Evolutionary conservation across 805 yeast genomes (phyloP).

Genomic region (Kodamaea restingae): DNA sequence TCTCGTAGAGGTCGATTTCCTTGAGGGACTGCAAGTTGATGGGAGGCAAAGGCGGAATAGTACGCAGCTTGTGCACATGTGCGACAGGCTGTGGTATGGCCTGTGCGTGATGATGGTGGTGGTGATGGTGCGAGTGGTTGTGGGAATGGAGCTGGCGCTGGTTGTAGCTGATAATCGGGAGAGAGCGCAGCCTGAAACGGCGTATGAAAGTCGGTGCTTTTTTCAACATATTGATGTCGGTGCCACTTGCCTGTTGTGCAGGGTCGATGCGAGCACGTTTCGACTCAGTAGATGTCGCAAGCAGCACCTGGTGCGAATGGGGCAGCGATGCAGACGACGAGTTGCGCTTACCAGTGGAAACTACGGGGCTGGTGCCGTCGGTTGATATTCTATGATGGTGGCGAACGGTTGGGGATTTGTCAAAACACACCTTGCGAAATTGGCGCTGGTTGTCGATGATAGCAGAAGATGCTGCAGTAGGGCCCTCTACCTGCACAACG

Average conservation of each 20-base stretch:
- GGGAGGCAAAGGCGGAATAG: slow-evolving; percentile 64
- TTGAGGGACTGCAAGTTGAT: slow-evolving; percentile 74
- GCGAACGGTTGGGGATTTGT: slow-evolving; percentile 15
- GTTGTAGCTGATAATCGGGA: slow-evolving; percentile 40
- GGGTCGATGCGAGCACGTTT: slow-evolving; percentile 22
- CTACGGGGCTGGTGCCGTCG: slow-evolving; percentile 1
- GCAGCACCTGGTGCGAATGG: slow-evolving; percentile 5
- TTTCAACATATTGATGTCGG: neutral
- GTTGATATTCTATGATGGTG: slow-evolving; percentile 4
- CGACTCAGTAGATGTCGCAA: slow-evolving; percentile 11
- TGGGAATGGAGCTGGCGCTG: slow-evolving; percentile 13
- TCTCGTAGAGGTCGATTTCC: slow-evolving; percentile 85
- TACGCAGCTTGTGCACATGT: slow-evolving; percentile 6
- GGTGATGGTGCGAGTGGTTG: slow-evolving; percentile 14
- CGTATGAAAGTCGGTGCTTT: slow-evolving; percentile 34
- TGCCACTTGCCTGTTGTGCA: neutral
- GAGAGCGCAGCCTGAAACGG: slow-evolving; percentile 35
- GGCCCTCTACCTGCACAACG: neutral
- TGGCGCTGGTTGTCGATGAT: slow-evolving; percentile 10
- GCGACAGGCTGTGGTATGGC: neutral
- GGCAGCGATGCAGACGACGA: slow-evolving; percentile 15
- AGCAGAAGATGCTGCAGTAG: neutral
- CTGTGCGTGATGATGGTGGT: slow-evolving; percentile 7
- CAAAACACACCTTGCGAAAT: slow-evolving; percentile 33
- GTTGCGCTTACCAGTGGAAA: slow-evolving; percentile 9